Percentiles rank a stretch among this genome's conserved stretches.
phyloP scores from a whole-genome alignment of 2,329 filamentous ascomycete genomes.

The Scedosporium aurantiacum region DNA sequence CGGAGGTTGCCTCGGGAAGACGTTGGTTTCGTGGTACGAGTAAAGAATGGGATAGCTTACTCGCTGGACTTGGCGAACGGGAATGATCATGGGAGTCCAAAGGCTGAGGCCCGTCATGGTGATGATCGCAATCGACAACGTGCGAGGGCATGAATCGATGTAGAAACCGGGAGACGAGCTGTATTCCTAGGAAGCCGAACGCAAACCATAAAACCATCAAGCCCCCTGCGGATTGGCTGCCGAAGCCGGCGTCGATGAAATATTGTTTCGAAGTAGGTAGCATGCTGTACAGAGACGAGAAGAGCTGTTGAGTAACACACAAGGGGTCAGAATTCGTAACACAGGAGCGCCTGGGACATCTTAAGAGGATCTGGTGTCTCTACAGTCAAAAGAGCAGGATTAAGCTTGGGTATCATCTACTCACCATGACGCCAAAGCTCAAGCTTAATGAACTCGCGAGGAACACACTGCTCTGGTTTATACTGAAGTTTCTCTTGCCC shows the following conservation, averaged over 20 bases:
- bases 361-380: too few relatives aligned
- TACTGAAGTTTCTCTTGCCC: constrained; percentile 65
- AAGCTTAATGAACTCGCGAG: constrained; percentile 79
- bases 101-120: constrained; percentile 43
- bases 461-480: constrained; percentile 82
- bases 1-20: neutral
- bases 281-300: constrained; percentile 88
- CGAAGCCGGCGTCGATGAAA: constrained; percentile 56
- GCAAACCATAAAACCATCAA: constrained; percentile 60
- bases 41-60: constrained; percentile 15
- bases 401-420: constrained; percentile 15
- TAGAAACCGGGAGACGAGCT: constrained; percentile 58
- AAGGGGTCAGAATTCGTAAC: neutral
- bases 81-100: constrained; percentile 2
- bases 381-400: too few relatives aligned
- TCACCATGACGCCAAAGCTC: constrained; percentile 92
- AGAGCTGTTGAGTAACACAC: constrained; percentile 50
- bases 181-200: constrained; percentile 63
- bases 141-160: constrained; percentile 68
- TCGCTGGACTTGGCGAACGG: constrained; percentile 12
- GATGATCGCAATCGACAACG: constrained; percentile 70
- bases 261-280: constrained; percentile 76
- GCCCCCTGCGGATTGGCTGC: constrained; percentile 55
- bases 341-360: neutral
- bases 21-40: neutral